Evolutionary conservation across 2,329 filamentous ascomycete genomes (phyloP), one percentile per base, ranked within the genome.

Genomic region (Cryphonectria nitschkei): DNA sequence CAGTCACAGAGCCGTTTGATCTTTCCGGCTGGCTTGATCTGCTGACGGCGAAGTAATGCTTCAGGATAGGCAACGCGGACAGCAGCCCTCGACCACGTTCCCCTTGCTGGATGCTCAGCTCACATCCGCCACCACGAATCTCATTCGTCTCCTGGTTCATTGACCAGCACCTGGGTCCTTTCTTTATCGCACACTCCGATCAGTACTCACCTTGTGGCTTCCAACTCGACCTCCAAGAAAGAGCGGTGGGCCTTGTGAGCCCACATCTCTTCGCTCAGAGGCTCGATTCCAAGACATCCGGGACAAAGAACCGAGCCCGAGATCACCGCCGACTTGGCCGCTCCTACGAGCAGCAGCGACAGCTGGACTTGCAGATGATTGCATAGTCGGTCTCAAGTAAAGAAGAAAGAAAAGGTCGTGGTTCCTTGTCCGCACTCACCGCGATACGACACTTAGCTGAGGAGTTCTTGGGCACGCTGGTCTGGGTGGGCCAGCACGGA

Each of bases 221-320:
- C 78, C 76, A 80, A 81, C 79, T 83, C 79, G 79, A 79, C 78
- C 79, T 6, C 78, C 76, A 78, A 77, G 84, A 72, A 85, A 82
- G 79, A 82, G 84, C 83, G 84, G 83, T 85, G 82, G 82, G 74
- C 80, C 76, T 74, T 76, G 76, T 81, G 84, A 86, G 86, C 85
- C 84, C 82, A 77, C 74, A 74, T 73, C 78, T 80, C 78, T 79
- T 70, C 77, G 77, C 78, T 78, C 79, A 82, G 78, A 81, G 78
- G 79, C 41, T 80, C 83, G 82, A 84, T 82, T 85, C 82, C 83
- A 81, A 84, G 83, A 84, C 81, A 82, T 74, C 75, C 76, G 77
- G 77, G 80, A 86, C 84, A 85, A 86, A 86, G 84, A 79, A 77
- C 75, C 76, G 78, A 78, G 79, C 77, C 81, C 82, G 82, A 85